These are phyloP conservation scores for Pilasporangium apinafurcum DNA, from an alignment of 352 stramenopile species.

Conservation along the genomic window DNA sequence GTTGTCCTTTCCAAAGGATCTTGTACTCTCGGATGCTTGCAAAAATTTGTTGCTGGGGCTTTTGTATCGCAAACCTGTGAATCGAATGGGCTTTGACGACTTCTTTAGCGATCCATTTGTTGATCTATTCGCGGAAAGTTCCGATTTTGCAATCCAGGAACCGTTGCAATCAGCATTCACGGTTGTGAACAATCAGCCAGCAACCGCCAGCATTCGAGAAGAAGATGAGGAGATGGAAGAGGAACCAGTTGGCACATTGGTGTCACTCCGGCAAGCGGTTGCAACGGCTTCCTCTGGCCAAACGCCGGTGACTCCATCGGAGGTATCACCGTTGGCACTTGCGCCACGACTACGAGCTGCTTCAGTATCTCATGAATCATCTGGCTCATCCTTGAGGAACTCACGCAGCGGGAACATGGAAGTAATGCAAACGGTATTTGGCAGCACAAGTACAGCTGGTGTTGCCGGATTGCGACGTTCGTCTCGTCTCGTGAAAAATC, in stretches of 20 bases:
- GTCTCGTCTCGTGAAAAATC: conserved; percentile 42
- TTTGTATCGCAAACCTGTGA: conserved; percentile 83
- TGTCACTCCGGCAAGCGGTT: background rate
- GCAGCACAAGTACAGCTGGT: conserved; percentile 37
- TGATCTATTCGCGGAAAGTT: conserved; percentile 15
- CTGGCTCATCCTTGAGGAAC: conserved; percentile 25
- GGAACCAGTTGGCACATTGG: conserved; percentile 2
- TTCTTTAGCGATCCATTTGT: conserved; percentile 85
- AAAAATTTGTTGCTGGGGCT: conserved; percentile 70
- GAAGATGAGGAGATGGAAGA: conserved; percentile 47
- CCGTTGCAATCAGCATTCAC: too few relatives aligned
- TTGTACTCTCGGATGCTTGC: conserved; percentile 78
- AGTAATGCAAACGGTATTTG: conserved; percentile 61
- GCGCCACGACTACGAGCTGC: conserved; percentile 19
- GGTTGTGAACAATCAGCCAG: conserved; percentile 6
- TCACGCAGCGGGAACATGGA: conserved; percentile 59
- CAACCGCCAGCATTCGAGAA: conserved; percentile 47
- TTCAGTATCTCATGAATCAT: conserved; percentile 21
- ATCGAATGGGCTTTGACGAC: conserved; percentile 85
- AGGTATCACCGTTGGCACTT: background rate
- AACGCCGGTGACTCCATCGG: background rate
- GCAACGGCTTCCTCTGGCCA: background rate
- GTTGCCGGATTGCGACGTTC: conserved; percentile 39
- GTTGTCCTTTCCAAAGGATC: conserved; percentile 78
- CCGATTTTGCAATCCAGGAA: conserved; percentile 4